Conservation (phyloP, 2,329 filamentous ascomycete genomes). For the Aspergillus vadensis region DNA sequence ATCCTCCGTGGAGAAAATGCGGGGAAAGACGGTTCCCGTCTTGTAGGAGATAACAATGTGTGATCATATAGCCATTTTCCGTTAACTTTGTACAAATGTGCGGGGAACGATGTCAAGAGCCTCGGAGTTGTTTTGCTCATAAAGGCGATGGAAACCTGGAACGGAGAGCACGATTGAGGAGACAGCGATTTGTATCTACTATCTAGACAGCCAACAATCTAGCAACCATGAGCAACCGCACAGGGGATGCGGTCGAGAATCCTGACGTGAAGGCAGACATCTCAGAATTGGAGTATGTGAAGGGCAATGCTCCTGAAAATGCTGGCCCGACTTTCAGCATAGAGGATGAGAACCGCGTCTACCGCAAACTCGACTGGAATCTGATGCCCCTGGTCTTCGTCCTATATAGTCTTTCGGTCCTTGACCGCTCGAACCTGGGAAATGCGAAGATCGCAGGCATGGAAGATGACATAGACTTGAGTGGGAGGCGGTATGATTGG, state of each 20-base stretch:
- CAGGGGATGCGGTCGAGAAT: neutral
- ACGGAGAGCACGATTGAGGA: neutral
- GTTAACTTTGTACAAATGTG: neutral
- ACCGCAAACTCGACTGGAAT: slow-evolving; percentile 12
- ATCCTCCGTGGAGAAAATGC: neutral
- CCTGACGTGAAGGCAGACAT: neutral
- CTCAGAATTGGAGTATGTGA: neutral
- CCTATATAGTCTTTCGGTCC: slow-evolving; percentile 2
- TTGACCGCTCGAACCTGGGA: slow-evolving; percentile 8
- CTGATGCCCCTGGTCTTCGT: slow-evolving; percentile 9
- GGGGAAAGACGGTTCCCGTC: neutral
- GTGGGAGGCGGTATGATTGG: slow-evolving; percentile 21
- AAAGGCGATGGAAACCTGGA: neutral
- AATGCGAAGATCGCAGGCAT: slow-evolving; percentile 21
- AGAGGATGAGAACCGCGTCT: slow-evolving; percentile 3
- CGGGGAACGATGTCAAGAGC: neutral
- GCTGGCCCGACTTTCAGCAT: neutral
- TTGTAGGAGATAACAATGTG: neutral
- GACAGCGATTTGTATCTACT: neutral
- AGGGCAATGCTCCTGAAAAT: neutral
- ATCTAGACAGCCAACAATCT: neutral
- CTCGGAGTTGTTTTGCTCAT: neutral
- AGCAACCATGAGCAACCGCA: neutral
- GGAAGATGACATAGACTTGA: slow-evolving; percentile 19
- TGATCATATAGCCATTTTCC: neutral